Percentiles rank a stretch among this genome's conserved stretches.
phyloP scores from a whole-genome alignment of 2,329 filamentous ascomycete species.

The Chrysoporthe deuterocubensis region DNA sequence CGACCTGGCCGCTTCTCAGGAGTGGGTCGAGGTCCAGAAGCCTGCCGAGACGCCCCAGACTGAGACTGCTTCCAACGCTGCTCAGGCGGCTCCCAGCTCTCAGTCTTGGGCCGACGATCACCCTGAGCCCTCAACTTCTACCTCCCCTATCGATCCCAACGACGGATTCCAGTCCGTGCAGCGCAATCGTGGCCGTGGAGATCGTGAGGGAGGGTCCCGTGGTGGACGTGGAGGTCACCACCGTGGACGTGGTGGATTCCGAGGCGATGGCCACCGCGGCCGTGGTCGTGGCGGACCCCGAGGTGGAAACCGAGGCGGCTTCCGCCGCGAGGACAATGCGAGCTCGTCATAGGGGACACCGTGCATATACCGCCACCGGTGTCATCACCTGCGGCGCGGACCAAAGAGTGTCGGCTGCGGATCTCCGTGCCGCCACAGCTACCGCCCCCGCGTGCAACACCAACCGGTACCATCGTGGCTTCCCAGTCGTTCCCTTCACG shows the following conservation, averaged over 20 bases:
- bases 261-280: constrained; percentile 46
- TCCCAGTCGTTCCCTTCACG: constrained; percentile 12
- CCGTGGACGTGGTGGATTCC: constrained; percentile 56
- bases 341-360: constrained; percentile 23
- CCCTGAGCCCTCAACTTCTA: constrained; percentile 53
- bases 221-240: constrained; percentile 49
- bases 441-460: constrained; percentile 19
- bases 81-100: constrained; percentile 59
- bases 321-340: constrained; percentile 38
- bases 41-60: constrained; percentile 76
- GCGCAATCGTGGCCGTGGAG: constrained; percentile 60
- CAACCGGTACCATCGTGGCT: constrained; percentile 19
- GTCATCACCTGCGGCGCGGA: constrained; percentile 7
- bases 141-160: constrained; percentile 44
- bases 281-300: constrained; percentile 41
- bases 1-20: constrained; percentile 56
- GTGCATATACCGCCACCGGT: constrained; percentile 10
- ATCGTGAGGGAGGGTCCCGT: constrained; percentile 54
- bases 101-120: constrained; percentile 86
- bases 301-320: constrained; percentile 41
- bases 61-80: constrained; percentile 66
- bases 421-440: constrained; percentile 4
- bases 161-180: constrained; percentile 78
- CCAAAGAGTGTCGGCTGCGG: constrained; percentile 1
- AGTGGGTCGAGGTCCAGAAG: constrained; percentile 74